These are phyloP conservation scores for Astrothelium subdiscretum DNA, from an alignment of 495 filamentous ascomycete species.

Conservation along the genomic window DNA sequence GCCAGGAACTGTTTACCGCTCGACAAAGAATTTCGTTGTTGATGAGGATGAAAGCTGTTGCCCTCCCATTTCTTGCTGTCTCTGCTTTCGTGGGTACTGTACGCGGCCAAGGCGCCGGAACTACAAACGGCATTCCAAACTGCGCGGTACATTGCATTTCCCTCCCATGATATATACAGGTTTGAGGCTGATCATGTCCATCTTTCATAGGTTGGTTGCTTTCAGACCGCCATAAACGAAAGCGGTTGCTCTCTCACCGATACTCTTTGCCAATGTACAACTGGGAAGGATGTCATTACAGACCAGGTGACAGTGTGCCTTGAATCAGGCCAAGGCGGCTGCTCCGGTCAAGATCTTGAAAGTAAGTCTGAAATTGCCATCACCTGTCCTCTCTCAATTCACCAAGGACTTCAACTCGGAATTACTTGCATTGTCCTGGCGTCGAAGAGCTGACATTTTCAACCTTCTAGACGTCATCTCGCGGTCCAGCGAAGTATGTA, in stretches of 20 bases:
- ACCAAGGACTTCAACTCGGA: neutral
- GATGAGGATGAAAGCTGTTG: neutral
- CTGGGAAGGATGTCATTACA: conserved; percentile 17
- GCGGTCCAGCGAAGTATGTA: conserved; percentile 3
- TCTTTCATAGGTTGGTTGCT: conserved; percentile 17
- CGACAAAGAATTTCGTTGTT: neutral
- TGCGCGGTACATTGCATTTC: neutral
- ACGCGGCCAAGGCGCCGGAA: neutral
- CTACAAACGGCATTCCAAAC: neutral
- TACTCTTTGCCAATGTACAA: conserved; percentile 26
- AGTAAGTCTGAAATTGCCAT: neutral
- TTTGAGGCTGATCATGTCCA: neutral
- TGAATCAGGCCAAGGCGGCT: neutral
- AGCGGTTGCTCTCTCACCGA: conserved; percentile 20
- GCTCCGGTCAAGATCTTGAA: neutral
- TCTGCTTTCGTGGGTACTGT: neutral
- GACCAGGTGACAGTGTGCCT: neutral
- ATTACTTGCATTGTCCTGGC: neutral
- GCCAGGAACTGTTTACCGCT: neutral
- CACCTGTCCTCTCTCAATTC: neutral
- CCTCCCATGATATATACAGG: neutral
- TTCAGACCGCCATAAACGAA: conserved; percentile 18
- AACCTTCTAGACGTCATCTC: neutral
- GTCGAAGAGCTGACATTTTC: neutral
- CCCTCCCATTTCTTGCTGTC: neutral